A percentile compares a stretch with the other conserved stretches of the same genome.
Conservation (phyloP, 2,329 filamentous ascomycete species). For the Ceratocystis huliohia region DNA sequence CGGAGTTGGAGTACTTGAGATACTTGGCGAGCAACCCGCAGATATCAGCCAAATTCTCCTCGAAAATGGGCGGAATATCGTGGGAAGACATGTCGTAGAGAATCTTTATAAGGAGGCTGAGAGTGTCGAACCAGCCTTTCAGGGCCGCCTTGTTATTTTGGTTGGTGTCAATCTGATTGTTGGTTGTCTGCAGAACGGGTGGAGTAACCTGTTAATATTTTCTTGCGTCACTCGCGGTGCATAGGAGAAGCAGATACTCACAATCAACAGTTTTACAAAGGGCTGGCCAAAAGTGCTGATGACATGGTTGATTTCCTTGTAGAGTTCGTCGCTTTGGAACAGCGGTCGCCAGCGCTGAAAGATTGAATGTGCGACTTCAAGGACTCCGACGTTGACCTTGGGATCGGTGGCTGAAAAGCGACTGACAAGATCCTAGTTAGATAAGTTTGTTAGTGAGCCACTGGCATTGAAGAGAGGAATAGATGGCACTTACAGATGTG, state of each 20-base stretch:
- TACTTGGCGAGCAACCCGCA: constrained; percentile 81
- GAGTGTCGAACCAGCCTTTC: constrained; percentile 65
- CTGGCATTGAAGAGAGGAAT: neutral
- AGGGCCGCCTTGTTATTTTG: constrained; percentile 62
- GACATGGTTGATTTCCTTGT: constrained; percentile 93
- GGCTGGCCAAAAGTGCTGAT: constrained; percentile 70
- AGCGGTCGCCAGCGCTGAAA: constrained; percentile 92
- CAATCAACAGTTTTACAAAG: constrained; percentile 67
- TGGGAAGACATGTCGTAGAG: constrained; percentile 96
- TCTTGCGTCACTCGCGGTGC: neutral
- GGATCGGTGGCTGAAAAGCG: constrained; percentile 71
- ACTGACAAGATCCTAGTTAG: constrained; percentile 63
- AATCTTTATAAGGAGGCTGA: constrained; percentile 82
- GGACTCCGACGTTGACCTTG: constrained; percentile 79
- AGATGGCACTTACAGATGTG: constrained; percentile 34
- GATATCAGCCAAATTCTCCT: constrained; percentile 70
- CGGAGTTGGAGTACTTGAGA: constrained; percentile 72
- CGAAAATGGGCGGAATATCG: constrained; percentile 86
- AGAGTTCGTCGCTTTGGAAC: constrained; percentile 84
- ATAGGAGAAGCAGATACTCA: constrained; percentile 30
- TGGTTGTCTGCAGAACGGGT: constrained; percentile 41
- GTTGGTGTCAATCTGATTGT: constrained; percentile 60
- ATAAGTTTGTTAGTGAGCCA: neutral
- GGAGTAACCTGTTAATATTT: neutral
- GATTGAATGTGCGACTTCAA: constrained; percentile 96